These are phyloP conservation scores for Leishmania tarentolae DNA, from an alignment of 208 protist species.

Conservation along the genomic window DNA sequence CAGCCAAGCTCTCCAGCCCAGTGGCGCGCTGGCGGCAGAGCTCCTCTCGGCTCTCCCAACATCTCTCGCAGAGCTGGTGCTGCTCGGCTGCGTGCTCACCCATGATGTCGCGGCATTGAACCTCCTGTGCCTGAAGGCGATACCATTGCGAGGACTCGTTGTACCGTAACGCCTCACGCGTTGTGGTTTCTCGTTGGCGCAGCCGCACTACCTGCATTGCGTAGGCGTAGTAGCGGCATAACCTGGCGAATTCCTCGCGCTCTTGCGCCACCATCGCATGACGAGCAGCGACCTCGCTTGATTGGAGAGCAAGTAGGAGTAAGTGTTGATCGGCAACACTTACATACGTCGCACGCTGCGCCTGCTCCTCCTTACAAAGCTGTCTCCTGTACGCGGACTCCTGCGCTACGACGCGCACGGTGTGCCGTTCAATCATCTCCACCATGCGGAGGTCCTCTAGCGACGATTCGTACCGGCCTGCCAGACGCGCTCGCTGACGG, in stretches of 20 bases:
- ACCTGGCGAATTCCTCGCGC: slow-evolving; percentile 9
- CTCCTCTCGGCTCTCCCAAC: slow-evolving; percentile 9
- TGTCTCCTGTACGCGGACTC: slow-evolving; percentile 31
- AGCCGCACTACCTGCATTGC: slow-evolving; percentile 10
- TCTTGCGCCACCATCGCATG: slow-evolving; percentile 32
- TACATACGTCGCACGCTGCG: slow-evolving; percentile 18
- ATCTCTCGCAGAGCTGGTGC: slow-evolving; percentile 25
- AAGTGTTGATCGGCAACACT: slow-evolving; percentile 27
- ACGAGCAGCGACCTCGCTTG: slow-evolving; percentile 58
- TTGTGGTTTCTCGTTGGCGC: slow-evolving; percentile 29
- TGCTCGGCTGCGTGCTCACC: slow-evolving; percentile 32
- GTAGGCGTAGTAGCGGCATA: slow-evolving; percentile 10
- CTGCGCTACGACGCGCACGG: slow-evolving; percentile 34
- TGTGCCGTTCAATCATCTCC: slow-evolving; percentile 23
- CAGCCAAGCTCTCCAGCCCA: slow-evolving; percentile 17
- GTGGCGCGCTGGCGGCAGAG: slow-evolving; percentile 6
- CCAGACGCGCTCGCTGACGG: slow-evolving; percentile 46
- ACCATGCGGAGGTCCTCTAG: slow-evolving; percentile 28
- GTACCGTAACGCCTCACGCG: slow-evolving; percentile 34
- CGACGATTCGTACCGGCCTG: slow-evolving; percentile 38
- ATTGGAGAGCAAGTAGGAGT: slow-evolving; percentile 35
- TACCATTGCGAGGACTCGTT: slow-evolving; percentile 40
- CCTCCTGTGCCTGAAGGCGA: slow-evolving; percentile 23
- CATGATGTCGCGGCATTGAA: slow-evolving; percentile 21
- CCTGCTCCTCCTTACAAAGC: slow-evolving; percentile 30